Percentiles rank a stretch among this genome's conserved stretches.
Conservation (phyloP, 225 moss, liverwort and hornwort species). For the Sphagnum tenellum region DNA sequence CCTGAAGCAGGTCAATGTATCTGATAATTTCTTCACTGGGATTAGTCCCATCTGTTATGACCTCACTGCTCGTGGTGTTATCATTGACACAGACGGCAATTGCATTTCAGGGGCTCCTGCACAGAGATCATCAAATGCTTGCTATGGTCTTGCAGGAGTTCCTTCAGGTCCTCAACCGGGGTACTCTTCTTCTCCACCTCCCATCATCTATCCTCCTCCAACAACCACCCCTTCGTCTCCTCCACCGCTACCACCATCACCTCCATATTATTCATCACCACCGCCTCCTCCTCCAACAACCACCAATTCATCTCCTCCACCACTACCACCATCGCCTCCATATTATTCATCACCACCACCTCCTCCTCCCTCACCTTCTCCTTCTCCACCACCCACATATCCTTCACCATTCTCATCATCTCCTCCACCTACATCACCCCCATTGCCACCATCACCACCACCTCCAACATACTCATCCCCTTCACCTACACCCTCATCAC, state of each 20-base stretch:
- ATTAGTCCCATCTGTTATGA: conserved; percentile 15
- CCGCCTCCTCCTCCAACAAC: neutral
- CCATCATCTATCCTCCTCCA: neutral
- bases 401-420: too few species aligned
- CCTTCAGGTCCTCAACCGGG: conserved; percentile 1
- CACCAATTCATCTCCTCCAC: neutral
- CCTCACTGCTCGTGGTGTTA: conserved; percentile 6
- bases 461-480: neutral
- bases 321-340: neutral
- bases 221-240: neutral
- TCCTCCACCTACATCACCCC: neutral
- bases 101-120: conserved; percentile 35
- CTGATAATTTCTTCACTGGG: conserved; percentile 54
- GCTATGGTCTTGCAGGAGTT: conserved; percentile 9
- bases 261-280: neutral
- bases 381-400: neutral
- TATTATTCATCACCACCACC: neutral
- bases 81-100: conserved; percentile 40
- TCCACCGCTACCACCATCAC: neutral
- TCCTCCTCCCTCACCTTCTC: neutral
- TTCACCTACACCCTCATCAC: conserved; percentile 1
- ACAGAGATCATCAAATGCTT: conserved; percentile 42
- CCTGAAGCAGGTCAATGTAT: conserved; percentile 35
- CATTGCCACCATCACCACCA: neutral
- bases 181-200: neutral